These are phyloP conservation scores for Paramyrothecium sp. DNA, from an alignment of 2,329 filamentous ascomycete genomes.

Conservation along the genomic window DNA sequence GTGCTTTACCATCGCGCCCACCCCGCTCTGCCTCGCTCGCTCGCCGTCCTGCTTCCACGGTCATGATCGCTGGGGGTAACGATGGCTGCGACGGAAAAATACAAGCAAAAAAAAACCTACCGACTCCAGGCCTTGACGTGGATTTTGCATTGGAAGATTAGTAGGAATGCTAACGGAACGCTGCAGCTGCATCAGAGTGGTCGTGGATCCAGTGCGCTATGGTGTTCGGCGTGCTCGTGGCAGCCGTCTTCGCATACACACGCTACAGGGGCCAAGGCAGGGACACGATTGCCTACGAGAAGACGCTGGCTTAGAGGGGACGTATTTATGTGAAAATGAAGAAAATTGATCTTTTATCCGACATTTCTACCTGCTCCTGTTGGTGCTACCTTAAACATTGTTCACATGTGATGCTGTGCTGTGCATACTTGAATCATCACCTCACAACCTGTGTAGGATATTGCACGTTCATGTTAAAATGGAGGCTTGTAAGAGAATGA, in stretches of 20 bases:
- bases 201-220: slow-evolving; percentile 48
- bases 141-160: not conserved
- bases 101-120: not conserved
- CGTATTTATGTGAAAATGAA: not conserved
- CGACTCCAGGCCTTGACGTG: not conserved
- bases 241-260: slow-evolving; percentile 43
- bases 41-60: not conserved
- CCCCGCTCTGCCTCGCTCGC: slow-evolving; percentile 14
- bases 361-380: not conserved
- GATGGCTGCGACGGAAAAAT: not conserved
- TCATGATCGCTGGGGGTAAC: not conserved
- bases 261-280: slow-evolving; percentile 23
- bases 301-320: slow-evolving; percentile 38
- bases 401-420: too few species aligned
- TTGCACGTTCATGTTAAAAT: too few species aligned
- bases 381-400: too few species aligned
- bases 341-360: not conserved
- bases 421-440: too few species aligned
- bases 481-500: too few species aligned
- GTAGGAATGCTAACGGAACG: not conserved
- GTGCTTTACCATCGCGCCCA: not conserved
- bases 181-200: slow-evolving; percentile 13
- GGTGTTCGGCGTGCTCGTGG: slow-evolving; percentile 47
- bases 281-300: slow-evolving; percentile 37
- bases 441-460: too few species aligned